Percentiles rank a stretch among this genome's conserved stretches.
Evolutionary conservation across 176 grass and related monocot genomes (phyloP).

Genomic region (Oryza officinalis): DNA sequence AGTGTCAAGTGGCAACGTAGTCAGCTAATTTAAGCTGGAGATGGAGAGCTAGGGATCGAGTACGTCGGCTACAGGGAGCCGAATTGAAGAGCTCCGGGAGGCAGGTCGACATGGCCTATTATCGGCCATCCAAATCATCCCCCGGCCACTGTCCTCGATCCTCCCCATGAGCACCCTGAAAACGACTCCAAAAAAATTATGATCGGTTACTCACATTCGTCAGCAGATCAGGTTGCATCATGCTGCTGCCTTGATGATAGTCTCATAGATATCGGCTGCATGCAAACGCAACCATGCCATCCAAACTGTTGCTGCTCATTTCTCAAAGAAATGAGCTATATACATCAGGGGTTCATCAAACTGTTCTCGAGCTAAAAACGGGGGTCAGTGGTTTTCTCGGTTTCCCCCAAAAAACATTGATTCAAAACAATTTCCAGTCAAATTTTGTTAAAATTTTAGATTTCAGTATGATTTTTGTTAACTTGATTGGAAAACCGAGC

Average conservation of each 20-base stretch:
- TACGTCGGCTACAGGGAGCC: not conserved
- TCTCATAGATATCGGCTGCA: not conserved
- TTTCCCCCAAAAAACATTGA: too few relatives aligned
- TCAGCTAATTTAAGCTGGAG: not conserved
- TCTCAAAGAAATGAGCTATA: not conserved
- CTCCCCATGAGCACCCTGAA: not conserved
- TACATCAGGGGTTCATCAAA: too few relatives aligned
- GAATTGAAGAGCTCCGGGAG: not conserved
- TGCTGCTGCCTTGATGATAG: not conserved
- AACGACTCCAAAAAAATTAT: not conserved
- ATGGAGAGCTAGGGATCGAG: not conserved
- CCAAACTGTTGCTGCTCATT: not conserved
- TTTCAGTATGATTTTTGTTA: too few relatives aligned
- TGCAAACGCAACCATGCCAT: not conserved
- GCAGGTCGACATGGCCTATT: constrained; percentile 15
- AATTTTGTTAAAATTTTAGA: too few relatives aligned
- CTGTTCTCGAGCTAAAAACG: too few relatives aligned
- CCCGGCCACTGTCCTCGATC: not conserved
- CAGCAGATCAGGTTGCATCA: not conserved
- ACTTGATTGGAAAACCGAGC: too few relatives aligned
- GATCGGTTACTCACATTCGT: not conserved
- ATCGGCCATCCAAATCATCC: constrained; percentile 9
- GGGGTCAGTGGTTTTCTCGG: too few relatives aligned
- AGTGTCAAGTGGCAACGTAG: not conserved
- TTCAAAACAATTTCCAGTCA: too few relatives aligned